Base-by-base conservation (phyloP, 2,329 filamentous ascomycete genomes). In the Pyricularia sp. region DNA sequence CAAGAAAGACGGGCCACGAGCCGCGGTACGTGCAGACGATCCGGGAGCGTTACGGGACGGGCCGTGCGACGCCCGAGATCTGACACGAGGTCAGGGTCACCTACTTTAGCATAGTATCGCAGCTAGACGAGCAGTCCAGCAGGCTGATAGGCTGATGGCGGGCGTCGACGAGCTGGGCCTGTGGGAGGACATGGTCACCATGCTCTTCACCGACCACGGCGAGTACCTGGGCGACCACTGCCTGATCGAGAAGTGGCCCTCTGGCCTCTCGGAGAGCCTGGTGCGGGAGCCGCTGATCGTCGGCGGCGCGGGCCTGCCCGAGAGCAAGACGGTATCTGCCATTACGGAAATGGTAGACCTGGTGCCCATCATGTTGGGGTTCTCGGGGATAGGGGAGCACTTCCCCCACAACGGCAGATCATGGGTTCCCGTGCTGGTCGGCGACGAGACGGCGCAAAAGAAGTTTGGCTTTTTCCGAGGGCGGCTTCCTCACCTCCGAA, bases 221-320 rank as follows among this genome's bases (percentile, higher is more conserved):
- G 81, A 84, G 68, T 84, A 80, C 67, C 77, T 84, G 0, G 81
- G 81, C 14, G 81, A 84, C 67, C 76, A 82, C 68, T 81, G 81
- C 0, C 72, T 83, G 14, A 80, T 84, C 26, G 81, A 84, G 72
- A 84, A 84, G 69, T 83, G 82, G 81, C 81, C 80, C 0, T 81
- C 79, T 0, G 81, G 78, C 2, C 71, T 83, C 0, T 81, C 78
- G 0, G 79, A 83, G 36, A 75, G 76, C 0, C 75, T 84, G 0
- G 75, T 79, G 0, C 80, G 79, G 20, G 79, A 82, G 67, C 82
- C 81, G 0, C 74, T 83, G 0, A 79, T 83, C 26, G 75, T 83
- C 20, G 81, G 76, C 0, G 81, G 81, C 0, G 79, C 74, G 0
- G 80, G 80, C 0, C 69, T 83, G 0, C 80, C 80, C 0, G 67